Conservation (phyloP, 139 green algal species). For the Ettlia oleoabundans region DNA sequence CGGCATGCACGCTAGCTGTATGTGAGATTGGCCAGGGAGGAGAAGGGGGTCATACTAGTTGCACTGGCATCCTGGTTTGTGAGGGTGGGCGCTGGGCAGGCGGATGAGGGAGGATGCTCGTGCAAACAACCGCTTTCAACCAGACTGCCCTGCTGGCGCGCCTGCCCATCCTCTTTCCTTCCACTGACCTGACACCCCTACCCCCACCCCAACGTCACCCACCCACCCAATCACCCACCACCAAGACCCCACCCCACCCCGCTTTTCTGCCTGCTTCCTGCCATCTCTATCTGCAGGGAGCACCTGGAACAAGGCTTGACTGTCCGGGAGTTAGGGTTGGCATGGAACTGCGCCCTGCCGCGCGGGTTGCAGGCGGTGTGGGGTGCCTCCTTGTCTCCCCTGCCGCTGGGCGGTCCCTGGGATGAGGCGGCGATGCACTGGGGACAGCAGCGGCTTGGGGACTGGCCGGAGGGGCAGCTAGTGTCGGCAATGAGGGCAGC, state of each 20-base stretch:
- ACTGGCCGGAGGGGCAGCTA: background rate
- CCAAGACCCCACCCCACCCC: background rate
- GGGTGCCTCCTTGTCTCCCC: background rate
- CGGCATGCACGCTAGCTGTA: background rate
- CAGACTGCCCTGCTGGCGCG: no score
- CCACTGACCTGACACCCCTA: no score
- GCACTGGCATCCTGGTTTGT: no score
- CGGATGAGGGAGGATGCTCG: no score
- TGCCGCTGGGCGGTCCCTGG: background rate
- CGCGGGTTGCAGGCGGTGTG: conserved; percentile 26
- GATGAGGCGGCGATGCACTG: background rate
- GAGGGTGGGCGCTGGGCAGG: no score
- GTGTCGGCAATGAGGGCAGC: background rate
- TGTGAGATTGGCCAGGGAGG: background rate
- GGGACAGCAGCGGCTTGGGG: conserved; percentile 1
- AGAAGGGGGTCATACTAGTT: no score
- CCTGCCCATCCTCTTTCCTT: no score
- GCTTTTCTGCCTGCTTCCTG: background rate
- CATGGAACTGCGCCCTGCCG: conserved; percentile 6
- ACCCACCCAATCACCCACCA: no score
- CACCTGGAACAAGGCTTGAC: background rate
- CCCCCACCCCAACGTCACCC: no score
- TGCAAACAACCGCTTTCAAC: no score
- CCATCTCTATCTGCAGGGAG: conserved; percentile 21
- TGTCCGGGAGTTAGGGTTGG: conserved; percentile 3